These are phyloP conservation scores for Crithidia brevicula DNA, from an alignment of 208 protist genomes.

Conservation along the genomic window DNA sequence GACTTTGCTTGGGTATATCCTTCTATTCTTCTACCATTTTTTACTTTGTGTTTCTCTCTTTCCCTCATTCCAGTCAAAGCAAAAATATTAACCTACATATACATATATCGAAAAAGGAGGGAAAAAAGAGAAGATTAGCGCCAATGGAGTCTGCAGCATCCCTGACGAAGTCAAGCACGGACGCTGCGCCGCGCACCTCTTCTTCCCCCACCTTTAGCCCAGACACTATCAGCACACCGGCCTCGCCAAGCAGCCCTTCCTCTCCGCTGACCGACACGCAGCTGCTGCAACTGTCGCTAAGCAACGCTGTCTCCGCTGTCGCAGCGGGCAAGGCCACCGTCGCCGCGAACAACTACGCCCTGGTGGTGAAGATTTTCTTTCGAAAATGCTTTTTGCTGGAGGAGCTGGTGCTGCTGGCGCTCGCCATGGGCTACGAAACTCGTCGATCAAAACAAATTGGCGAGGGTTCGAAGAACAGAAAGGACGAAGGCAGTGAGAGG, in stretches of 20 bases:
- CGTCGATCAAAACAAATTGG: not conserved
- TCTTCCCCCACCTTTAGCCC: not conserved
- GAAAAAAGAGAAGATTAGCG: conserved; percentile 13
- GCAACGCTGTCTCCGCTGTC: conserved; percentile 37
- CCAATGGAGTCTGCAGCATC: conserved; percentile 2
- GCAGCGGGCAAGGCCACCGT: conserved; percentile 38
- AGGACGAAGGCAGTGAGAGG: too few species aligned
- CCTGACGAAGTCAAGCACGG: too few species aligned
- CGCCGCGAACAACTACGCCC: conserved; percentile 56
- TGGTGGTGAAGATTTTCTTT: conserved; percentile 56
- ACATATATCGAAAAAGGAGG: not conserved
- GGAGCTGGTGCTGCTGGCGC: conserved; percentile 48
- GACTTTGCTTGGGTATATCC: too few species aligned
- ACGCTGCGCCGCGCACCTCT: too few species aligned
- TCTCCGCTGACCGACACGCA: conserved; percentile 38
- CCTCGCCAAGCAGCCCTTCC: not conserved
- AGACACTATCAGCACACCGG: not conserved
- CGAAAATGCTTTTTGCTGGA: conserved; percentile 62
- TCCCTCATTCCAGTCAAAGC: too few species aligned
- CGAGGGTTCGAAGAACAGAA: not conserved
- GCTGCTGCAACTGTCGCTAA: conserved; percentile 41
- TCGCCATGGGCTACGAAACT: conserved; percentile 32
- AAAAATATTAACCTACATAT: not conserved
- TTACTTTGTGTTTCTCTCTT: too few species aligned
- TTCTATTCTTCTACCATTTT: too few species aligned